Evolutionary conservation across 73 alveolate genomes (phyloP).

Genomic region (Tetrahymena elliotti): DNA sequence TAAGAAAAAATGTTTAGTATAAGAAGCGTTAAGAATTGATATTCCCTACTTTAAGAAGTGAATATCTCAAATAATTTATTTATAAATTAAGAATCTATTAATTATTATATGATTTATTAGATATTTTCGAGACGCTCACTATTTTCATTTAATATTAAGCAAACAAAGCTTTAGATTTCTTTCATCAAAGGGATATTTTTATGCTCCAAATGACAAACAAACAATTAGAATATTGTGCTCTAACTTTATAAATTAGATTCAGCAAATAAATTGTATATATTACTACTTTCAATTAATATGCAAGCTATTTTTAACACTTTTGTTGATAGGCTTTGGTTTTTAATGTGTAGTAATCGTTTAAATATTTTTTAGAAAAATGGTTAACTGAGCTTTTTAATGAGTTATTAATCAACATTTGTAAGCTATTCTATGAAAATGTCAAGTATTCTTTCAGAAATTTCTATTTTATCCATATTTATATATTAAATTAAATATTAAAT

Average conservation of each 20-base stretch:
- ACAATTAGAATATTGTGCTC: not conserved
- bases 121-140: not conserved
- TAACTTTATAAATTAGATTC: not conserved
- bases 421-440: not conserved
- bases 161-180: not conserved
- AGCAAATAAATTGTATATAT: not conserved
- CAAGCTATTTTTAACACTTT: not conserved
- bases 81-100: not conserved
- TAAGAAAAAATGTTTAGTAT: not conserved
- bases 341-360: not conserved
- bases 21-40: not conserved
- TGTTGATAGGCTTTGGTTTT: not conserved
- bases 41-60: not conserved
- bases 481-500: not conserved
- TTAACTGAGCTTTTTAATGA: not conserved
- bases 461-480: not conserved
- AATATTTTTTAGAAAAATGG: not conserved
- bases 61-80: not conserved
- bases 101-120: not conserved
- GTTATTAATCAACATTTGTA: not conserved
- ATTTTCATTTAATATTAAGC: not conserved
- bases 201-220: not conserved
- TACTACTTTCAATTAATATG: not conserved
- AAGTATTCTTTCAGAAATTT: not conserved
- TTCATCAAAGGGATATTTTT: not conserved